Base-by-base conservation (phyloP, 1,139 yeast species). In the Diutina siamensis region DNA sequence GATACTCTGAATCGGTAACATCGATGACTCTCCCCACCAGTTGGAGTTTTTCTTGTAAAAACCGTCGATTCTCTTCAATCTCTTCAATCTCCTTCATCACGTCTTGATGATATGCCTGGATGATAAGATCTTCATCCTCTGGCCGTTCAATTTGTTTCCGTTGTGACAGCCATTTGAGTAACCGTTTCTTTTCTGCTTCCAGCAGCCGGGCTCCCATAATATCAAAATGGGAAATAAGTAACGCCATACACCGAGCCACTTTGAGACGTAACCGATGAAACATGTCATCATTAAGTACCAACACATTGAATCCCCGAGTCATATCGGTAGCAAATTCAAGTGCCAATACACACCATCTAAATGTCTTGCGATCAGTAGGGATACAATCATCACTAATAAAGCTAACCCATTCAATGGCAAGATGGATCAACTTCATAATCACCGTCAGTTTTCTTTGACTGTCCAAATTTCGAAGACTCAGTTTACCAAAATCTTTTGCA, bases 131-230 rank as follows among this genome's bases (percentile, higher is more conserved):
- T 55, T 82, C 89, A 57, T 80, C 86, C 41, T 63, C 68, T 2
- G 78, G 76, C 55, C 78, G 60, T 57, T 74, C 76, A 51, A 68
- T 59, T 50, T 67, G 61, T 56, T 67, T 65, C 50, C 72, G 70
- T 55, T 63, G 74, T n/a, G 70, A 69, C 41, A 68, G 68, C 75
- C 72, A 78, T 53, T 67, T 76, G 58, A 71, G 68, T 63, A 69
- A 65, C 56, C 71, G 69, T 53, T 67, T 73, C 64, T 73, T 70
- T 53, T 82, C 88, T 2, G 88, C 88, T 50, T 86, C 94, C 57
- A 83, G 84, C 5, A 96, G 84, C 56, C 97, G 74, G 0, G 97
- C 97, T 46, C 98, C 98, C 96, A 92, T 92, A 48, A 92, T 88
- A 64, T 92, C 98, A 58, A 92, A 92, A 64, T 92, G 98, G 0